phyloP scores from a whole-genome alignment of 2,329 filamentous ascomycete species.

The Arachnomyces sp. region DNA sequence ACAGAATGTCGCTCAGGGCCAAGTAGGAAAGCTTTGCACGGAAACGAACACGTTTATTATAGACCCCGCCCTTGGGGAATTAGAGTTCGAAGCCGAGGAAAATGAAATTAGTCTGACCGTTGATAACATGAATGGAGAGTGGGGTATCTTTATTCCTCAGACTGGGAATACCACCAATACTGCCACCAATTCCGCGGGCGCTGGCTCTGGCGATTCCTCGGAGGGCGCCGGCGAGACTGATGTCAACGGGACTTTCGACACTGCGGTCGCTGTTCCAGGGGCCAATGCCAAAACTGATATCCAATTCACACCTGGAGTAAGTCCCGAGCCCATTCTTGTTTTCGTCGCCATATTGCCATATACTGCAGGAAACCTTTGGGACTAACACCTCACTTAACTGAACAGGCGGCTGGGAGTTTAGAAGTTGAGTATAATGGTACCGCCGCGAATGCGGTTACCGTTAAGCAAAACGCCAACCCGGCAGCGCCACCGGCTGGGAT shows the following conservation, averaged over 20 bases:
- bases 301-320: neutral
- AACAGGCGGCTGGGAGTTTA: constrained; percentile 7
- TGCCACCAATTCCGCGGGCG: neutral
- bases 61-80: constrained; percentile 28
- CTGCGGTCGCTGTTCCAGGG: neutral
- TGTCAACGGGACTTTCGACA: neutral
- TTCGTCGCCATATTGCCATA: too few relatives aligned
- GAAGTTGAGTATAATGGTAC: constrained; percentile 12
- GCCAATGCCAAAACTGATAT: constrained; percentile 2
- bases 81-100: constrained; percentile 38
- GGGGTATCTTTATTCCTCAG: constrained; percentile 25
- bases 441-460: constrained; percentile 7
- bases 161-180: constrained; percentile 7
- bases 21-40: constrained; percentile 29
- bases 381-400: neutral
- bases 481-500: constrained; percentile 6
- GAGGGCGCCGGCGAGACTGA: neutral
- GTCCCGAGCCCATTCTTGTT: neutral
- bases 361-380: too few relatives aligned
- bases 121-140: constrained; percentile 16
- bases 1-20: constrained; percentile 30
- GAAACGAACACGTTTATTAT: constrained; percentile 32
- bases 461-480: constrained; percentile 7
- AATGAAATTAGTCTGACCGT: constrained; percentile 25
- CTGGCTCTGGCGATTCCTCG: neutral